phyloP scores from a whole-genome alignment of 192 early-diverging fungal genomes.

The Chytriomyces hyalinus region DNA sequence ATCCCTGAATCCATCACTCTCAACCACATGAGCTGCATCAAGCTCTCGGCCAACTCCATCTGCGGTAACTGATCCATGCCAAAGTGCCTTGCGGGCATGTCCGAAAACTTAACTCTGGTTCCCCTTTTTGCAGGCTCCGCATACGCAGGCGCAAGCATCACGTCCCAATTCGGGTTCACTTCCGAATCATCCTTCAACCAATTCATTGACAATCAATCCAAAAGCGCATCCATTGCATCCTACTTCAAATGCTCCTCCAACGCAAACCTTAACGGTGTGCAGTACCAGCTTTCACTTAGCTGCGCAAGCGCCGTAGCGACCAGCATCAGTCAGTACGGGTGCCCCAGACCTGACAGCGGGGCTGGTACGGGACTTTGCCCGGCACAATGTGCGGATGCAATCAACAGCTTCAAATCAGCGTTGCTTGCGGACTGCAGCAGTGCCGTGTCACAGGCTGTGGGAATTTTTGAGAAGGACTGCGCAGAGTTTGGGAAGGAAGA shows the following conservation, averaged over 20 bases:
- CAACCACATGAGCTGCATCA: slow-evolving; percentile 1
- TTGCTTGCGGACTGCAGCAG: not conserved
- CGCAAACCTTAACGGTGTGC: not conserved
- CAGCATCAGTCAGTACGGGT: not conserved
- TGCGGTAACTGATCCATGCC: not conserved
- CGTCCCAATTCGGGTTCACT: slow-evolving; percentile 6
- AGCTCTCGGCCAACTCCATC: not conserved
- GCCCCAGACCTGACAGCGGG: not conserved
- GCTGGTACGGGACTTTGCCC: not conserved
- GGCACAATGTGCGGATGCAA: not conserved
- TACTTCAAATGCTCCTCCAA: not conserved
- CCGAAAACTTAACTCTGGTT: too few species aligned
- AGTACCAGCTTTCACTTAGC: not conserved
- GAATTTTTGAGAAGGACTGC: not conserved
- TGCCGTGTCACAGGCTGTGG: not conserved
- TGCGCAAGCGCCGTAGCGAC: not conserved
- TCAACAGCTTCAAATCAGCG: not conserved
- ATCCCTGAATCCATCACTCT: not conserved
- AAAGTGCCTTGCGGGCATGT: too few species aligned
- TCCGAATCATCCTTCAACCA: not conserved
- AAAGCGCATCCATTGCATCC: not conserved
- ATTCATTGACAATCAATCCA: not conserved
- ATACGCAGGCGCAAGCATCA: not conserved
- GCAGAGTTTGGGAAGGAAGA: not conserved
- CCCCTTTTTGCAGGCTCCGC: not conserved